Evolutionary conservation across 2,329 filamentous ascomycete species (phyloP), one percentile per base, ranked within the genome.

Genomic region (Microdochium paspali): DNA sequence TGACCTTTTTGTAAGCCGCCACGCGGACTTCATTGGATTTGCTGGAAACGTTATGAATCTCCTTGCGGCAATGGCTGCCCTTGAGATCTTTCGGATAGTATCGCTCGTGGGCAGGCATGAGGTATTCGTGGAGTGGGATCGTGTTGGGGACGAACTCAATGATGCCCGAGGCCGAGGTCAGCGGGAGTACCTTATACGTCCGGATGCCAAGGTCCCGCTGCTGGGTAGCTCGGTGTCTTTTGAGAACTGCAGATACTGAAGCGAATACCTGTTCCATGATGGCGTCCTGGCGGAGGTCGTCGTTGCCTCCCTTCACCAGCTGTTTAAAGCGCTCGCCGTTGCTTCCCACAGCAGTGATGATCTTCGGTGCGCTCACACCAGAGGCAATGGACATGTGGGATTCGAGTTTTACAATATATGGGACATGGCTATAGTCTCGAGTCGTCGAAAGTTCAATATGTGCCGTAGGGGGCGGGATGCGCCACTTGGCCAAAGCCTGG

Each of bases 241-340:
- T 87, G 24, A 99, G 73, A 21, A 98, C 79, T 46, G 87, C 87
- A 49, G 90, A 97, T 21, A 96, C 93, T 66, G 95, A 90, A 49
- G 90, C 88, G 63, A 98, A 99, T 1, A 98, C 93, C 66, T 99
- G 93, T 66, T 98, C 94, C 94, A 99, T 99, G 72, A 82, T 98
- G 42, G 91, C 89, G 60, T 99, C 93, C 69, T 98, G 93, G 9
- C 94, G 86, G 12, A 99, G 77, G 61, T 98, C 91, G 63, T 98
- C 93, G 60, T 91, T 91, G 18, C 93, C 90, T 52, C 90, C 90
- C 73, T 98, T 98, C 61, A 95, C 87, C 51, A 98, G 73, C 66
- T 96, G 90, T 63, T 87, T 95, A 68, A 90, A 95, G 30, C 76
- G 78, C 48, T 76, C 70, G 6, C 93, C 94, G 63, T 96, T 80